These are phyloP conservation scores for Lipomyces japonicus DNA, from an alignment of 805 yeast genomes.

Conservation along the genomic window DNA sequence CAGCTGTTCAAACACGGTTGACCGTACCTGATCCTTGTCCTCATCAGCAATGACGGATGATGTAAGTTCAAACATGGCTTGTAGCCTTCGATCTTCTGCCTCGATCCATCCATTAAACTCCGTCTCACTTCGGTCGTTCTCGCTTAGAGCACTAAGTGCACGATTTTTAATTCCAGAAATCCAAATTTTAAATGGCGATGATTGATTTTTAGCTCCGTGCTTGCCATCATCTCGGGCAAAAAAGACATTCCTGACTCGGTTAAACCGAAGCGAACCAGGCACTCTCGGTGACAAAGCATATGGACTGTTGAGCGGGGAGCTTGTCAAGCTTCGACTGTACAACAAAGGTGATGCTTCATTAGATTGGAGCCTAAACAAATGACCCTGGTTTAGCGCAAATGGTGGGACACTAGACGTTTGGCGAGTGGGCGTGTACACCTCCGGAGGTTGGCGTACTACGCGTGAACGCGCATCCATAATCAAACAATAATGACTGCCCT, in stretches of 20 bases:
- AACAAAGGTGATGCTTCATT: conserved; percentile 15
- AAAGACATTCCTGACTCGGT: conserved; percentile 2
- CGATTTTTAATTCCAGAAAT: conserved; percentile 5
- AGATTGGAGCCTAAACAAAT: conserved; percentile 13
- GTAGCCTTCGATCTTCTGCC: conserved; percentile 15
- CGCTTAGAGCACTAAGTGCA: conserved; percentile 19
- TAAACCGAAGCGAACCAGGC: conserved; percentile 1
- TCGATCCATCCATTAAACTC: conserved; percentile 17
- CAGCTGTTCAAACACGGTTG: conserved; percentile 18
- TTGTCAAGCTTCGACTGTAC: conserved; percentile 14
- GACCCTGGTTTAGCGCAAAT: conserved; percentile 21
- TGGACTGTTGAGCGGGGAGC: conserved; percentile 17
- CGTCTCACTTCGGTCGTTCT: conserved; percentile 13
- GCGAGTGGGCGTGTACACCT: conserved; percentile 10
- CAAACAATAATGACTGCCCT: not conserved
- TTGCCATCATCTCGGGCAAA: conserved; percentile 10
- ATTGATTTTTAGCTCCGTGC: not conserved
- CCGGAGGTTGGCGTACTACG: not conserved
- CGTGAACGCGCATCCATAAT: conserved; percentile 3
- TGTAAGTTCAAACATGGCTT: conserved; percentile 14
- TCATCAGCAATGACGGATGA: conserved; percentile 4
- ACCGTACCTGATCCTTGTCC: conserved; percentile 12
- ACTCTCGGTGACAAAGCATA: conserved; percentile 13
- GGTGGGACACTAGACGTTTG: not conserved
- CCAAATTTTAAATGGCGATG: conserved; percentile 13